These are phyloP conservation scores for Dryas octopetala DNA, from an alignment of 306 rosid genomes.

Conservation along the genomic window DNA sequence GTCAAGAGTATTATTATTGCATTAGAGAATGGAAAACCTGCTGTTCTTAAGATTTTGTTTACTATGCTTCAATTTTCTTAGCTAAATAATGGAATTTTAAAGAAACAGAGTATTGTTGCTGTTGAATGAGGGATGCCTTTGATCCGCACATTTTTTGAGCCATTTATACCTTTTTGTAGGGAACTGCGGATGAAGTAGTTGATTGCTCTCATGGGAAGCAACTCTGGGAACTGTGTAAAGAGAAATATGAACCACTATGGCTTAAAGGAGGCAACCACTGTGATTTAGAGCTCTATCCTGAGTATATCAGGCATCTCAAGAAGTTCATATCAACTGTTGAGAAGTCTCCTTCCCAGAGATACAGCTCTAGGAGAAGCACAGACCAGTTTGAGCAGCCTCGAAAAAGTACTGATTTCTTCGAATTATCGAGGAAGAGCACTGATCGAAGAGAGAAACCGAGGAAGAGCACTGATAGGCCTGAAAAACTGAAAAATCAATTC, in stretches of 20 bases:
- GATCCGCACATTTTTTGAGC: slow-evolving; percentile 7
- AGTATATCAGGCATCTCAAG: slow-evolving; percentile 79
- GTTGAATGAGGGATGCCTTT: neutral
- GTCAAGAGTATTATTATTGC: neutral
- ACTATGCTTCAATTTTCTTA: neutral
- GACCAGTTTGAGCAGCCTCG: slow-evolving; percentile 86
- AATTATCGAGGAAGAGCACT: slow-evolving; percentile 80
- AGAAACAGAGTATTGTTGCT: neutral
- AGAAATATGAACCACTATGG: slow-evolving; percentile 91
- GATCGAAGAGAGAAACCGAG: slow-evolving; percentile 88
- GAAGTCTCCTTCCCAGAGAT: slow-evolving; percentile 75
- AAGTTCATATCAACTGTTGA: slow-evolving; percentile 79
- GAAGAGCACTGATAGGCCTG: slow-evolving; percentile 79
- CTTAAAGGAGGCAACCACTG: slow-evolving; percentile 95
- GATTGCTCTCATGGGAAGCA: slow-evolving; percentile 95
- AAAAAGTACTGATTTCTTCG: slow-evolving; percentile 74
- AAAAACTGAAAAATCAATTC: slow-evolving; percentile 58
- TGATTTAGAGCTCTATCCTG: slow-evolving; percentile 82
- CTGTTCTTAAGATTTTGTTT: neutral
- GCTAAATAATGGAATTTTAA: neutral
- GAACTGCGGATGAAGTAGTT: slow-evolving; percentile 90
- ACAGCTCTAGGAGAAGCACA: slow-evolving; percentile 70
- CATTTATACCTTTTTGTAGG: slow-evolving; percentile 46
- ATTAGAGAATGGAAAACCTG: neutral
- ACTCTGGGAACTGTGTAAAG: slow-evolving; percentile 93